A percentile compares a stretch with the other conserved stretches of the same genome.
These are phyloP conservation scores for Chlorella sp. DNA, from an alignment of 139 green algal species.

Conservation along the genomic window DNA sequence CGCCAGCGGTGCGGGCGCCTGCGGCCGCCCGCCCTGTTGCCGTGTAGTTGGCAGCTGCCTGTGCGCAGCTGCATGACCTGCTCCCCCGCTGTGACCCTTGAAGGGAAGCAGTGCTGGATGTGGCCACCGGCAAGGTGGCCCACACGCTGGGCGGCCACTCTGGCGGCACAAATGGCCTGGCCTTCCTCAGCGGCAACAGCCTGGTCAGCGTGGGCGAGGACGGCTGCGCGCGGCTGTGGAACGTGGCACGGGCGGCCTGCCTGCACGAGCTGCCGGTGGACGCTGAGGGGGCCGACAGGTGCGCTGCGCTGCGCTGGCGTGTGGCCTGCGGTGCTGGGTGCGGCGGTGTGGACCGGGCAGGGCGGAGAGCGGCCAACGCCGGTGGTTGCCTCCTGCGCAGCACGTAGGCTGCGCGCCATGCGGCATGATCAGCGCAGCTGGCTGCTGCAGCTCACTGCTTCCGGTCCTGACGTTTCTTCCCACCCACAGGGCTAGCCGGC, in stretches of 20 bases:
- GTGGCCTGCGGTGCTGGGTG: not conserved
- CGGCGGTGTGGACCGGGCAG: not conserved
- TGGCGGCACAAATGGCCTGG: conserved; percentile 35
- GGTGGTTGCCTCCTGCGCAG: no score
- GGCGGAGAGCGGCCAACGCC: no score
- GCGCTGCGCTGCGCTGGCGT: not conserved
- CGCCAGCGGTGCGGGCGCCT: not conserved
- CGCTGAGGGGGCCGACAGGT: conserved; percentile 33
- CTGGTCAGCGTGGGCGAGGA: conserved; percentile 38
- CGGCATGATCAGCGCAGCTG: no score
- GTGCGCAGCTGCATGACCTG: not conserved
- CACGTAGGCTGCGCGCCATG: no score
- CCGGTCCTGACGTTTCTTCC: no score
- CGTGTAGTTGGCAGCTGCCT: not conserved
- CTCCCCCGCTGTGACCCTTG: not conserved
- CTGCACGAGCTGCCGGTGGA: conserved; percentile 23
- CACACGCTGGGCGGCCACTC: conserved; percentile 24
- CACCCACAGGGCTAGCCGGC: not conserved
- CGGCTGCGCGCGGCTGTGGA: conserved; percentile 31
- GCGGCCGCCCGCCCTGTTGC: not conserved
- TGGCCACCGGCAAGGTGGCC: conserved; percentile 12
- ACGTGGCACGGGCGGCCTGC: conserved; percentile 5
- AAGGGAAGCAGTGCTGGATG: conserved; percentile 8
- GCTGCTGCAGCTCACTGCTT: no score
- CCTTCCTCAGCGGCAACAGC: conserved; percentile 30